Evolutionary conservation across 1,139 yeast species (phyloP), one percentile per base, ranked within the genome.

Genomic region (Suhomyces atakaporum): DNA sequence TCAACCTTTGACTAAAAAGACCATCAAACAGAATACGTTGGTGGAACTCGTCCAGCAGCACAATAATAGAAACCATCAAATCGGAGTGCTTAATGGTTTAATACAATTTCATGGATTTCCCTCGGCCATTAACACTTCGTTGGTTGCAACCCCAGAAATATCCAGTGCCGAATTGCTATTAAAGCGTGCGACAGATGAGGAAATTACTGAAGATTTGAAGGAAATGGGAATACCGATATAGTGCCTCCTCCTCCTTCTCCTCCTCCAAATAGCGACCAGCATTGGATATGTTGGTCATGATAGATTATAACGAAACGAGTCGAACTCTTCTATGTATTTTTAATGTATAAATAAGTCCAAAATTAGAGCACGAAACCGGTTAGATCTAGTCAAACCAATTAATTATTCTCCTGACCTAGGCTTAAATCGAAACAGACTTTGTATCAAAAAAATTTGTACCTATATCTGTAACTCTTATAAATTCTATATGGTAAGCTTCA

Each of bases 61-160:
- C 30, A 75, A 77, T 53, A 67, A 75, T 26, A 56, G 73, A 25
- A 75, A 75, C 50, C 69, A 71, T 38, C 83, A 84, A 54, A 62
- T 82, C 29, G 77, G 85, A 16, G 56, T 71, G 18, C 65, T 84
- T 44, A 69, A 75, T 38, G 84, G 84, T 4, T 60, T 84, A 34
- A 58, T 76, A 9, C 71, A 74, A 49, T 73, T 75, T 49, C 71
- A 76, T 42, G 88, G 89, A 7, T 74, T 82, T 42, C 89, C 92
- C 2, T 77, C 83, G n/a, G 84, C 87, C 0, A 73, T 82, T 2
- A 63, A 68, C 35, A 50, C 64, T 18, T 48, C 61, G 13, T 48
- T 60, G 35, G 45, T 52, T 20, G 67, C 58, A 25, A 44, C 40
- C 16, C 42, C 29, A 7, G 47, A 29, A 10, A 42, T 44, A 3